Percentiles rank a stretch among this genome's conserved stretches.
phyloP scores from a whole-genome alignment of 2,329 filamentous ascomycete genomes.

The Colletotrichum lupini region DNA sequence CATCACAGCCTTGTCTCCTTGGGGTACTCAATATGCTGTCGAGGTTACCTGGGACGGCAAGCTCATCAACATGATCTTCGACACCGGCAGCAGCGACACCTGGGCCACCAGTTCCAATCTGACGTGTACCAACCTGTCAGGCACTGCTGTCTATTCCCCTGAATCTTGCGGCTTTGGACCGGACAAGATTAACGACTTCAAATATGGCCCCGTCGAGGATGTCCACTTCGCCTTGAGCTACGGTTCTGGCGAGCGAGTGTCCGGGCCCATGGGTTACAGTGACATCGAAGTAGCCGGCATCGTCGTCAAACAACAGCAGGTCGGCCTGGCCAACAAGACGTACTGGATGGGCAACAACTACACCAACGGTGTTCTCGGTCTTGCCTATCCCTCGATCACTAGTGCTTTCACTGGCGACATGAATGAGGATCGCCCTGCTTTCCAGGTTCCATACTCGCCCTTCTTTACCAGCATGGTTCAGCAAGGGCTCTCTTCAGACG shows the following conservation, averaged over 20 bases:
- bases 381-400: conserved; percentile 62
- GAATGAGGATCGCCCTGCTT: conserved; percentile 50
- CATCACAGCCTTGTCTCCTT: conserved; percentile 49
- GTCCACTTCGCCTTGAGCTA: conserved; percentile 60
- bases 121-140: conserved; percentile 51
- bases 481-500: conserved; percentile 55
- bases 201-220: conserved; percentile 49
- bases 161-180: conserved; percentile 54
- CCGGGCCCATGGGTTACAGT: conserved; percentile 58
- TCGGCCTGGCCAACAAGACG: conserved; percentile 60
- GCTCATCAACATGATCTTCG: conserved; percentile 56
- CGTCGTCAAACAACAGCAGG: conserved; percentile 56
- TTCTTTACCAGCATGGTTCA: conserved; percentile 60
- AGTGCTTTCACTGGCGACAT: conserved; percentile 57
- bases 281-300: conserved; percentile 59
- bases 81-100: conserved; percentile 64
- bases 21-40: conserved; percentile 55
- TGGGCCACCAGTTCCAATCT: conserved; percentile 57
- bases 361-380: conserved; percentile 62
- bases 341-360: conserved; percentile 64
- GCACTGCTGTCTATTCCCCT: conserved; percentile 43
- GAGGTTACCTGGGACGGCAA: conserved; percentile 52
- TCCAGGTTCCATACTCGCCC: conserved; percentile 57
- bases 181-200: conserved; percentile 52
- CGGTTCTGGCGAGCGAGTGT: conserved; percentile 59